Base-by-base conservation (phyloP, 163 green algal genomes). In the Chlorella variabilis region DNA sequence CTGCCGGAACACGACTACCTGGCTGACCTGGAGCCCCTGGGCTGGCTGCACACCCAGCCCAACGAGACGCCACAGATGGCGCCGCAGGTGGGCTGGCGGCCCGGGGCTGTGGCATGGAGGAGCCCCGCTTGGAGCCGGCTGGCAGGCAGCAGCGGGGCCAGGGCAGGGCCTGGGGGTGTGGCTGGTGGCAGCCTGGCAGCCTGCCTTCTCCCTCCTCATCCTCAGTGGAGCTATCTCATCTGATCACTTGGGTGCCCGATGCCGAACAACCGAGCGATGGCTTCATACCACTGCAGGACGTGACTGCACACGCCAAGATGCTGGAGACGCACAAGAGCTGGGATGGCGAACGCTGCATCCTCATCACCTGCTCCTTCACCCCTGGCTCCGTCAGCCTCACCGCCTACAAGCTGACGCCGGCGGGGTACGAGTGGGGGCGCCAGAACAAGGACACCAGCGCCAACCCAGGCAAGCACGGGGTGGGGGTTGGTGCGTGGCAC, bases 31-130 rank as follows among this genome's bases (percentile, higher is more conserved):
- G 97, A 99, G 93, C 97, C 97, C 21, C 93, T 99, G 34, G 97
- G 97, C 48, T 99, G 97, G 97, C 87, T 99, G 66, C 97, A 99
- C 93, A 99, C 97, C 23, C 94, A 98, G 92, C 97, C 97, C 58
- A 97, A 98, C 86, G 97, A 99, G 91, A 85, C 93, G 78, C 93
- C 93, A 51, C 95, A 98, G 87, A 97, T 99, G 90, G 88, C 92
- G 67, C 93, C 96, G 41, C 88, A 95, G 90, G 92, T 93, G 9
- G 15, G 68, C n/a, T 4, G 21, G 6, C n/a, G 29, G 61, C 11
- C 61, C 9, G 8, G 42, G 42, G 13, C 42, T n/a, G n/a, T n/a
- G n/a, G n/a, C n/a, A n/a, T n/a, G n/a, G n/a, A n/a, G n/a, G n/a
- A n/a, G n/a, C n/a, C n/a, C n/a, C n/a, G n/a, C n/a, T n/a, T n/a